phyloP scores from a whole-genome alignment of 805 yeast species.

The Saturnispora sanitii region DNA sequence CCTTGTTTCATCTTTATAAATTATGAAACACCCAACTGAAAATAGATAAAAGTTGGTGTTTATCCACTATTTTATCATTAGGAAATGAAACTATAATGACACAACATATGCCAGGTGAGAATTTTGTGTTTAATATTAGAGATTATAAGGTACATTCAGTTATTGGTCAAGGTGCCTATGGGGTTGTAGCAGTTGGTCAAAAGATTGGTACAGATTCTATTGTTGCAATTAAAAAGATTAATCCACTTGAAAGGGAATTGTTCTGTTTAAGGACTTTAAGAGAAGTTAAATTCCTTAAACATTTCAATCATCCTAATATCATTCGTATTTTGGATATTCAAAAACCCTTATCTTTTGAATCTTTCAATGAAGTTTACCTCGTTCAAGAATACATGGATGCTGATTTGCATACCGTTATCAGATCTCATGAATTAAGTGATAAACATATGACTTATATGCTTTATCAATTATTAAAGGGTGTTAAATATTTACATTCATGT shows the following conservation, averaged over 20 bases:
- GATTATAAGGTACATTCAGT: constrained; percentile 50
- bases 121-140: constrained; percentile 51
- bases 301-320: constrained; percentile 67
- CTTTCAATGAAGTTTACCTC: constrained; percentile 61
- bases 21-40: constrained; percentile 3
- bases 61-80: not conserved
- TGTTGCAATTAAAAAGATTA: constrained; percentile 72
- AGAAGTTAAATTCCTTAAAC: constrained; percentile 55
- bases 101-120: constrained; percentile 24
- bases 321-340: constrained; percentile 58
- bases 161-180: constrained; percentile 78
- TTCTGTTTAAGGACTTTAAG: constrained; percentile 63
- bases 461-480: constrained; percentile 61
- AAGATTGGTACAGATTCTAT: constrained; percentile 47
- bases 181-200: constrained; percentile 62
- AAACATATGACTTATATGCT: constrained; percentile 63
- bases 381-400: constrained; percentile 74
- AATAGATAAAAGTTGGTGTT: not conserved
- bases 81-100: not conserved
- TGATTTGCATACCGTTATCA: constrained; percentile 56
- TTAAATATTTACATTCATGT: constrained; percentile 63
- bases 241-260: constrained; percentile 56
- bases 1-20: constrained; percentile 6
- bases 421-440: constrained; percentile 45
- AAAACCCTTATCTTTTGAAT: constrained; percentile 47